Evolutionary conservation across 2,329 filamentous ascomycete genomes (phyloP).

Genomic region (Teratosphaeria zuluensis): DNA sequence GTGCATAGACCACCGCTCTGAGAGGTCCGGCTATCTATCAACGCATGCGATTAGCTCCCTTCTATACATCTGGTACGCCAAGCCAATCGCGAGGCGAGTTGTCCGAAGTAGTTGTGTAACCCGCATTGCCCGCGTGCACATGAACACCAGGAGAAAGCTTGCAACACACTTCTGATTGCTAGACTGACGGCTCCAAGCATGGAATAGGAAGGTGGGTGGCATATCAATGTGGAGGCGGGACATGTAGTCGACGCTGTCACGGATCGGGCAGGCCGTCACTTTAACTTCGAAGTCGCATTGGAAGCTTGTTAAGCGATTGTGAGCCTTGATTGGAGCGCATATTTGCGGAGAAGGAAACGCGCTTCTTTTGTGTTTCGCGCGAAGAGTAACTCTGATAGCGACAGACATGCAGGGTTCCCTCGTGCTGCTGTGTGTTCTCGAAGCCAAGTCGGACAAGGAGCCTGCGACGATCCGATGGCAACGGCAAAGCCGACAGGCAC

Average conservation of each 20-base stretch:
- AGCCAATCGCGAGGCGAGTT: not conserved
- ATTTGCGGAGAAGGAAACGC: not conserved
- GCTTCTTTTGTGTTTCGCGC: not conserved
- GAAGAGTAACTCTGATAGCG: not conserved
- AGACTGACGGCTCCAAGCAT: not conserved
- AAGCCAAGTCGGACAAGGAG: not conserved
- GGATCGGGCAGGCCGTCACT: not conserved
- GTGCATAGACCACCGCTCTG: not conserved
- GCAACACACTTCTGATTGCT: not conserved
- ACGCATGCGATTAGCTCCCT: not conserved
- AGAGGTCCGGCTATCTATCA: not conserved
- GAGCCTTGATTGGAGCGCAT: not conserved
- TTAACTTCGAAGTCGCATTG: not conserved
- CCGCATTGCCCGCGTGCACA: not conserved
- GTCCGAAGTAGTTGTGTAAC: not conserved
- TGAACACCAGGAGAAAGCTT: not conserved
- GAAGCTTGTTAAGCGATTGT: not conserved
- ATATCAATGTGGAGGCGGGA: not conserved
- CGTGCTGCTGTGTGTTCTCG: not conserved
- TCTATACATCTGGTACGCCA: not conserved
- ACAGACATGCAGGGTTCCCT: not conserved
- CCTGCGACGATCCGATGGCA: not conserved
- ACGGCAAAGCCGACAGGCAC: not conserved
- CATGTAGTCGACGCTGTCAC: not conserved
- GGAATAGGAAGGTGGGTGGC: not conserved